A percentile compares a stretch with the other conserved stretches of the same genome.
Evolutionary conservation across 495 filamentous ascomycete species (phyloP).

Genomic region (Staphylotrichum tortipilum): DNA sequence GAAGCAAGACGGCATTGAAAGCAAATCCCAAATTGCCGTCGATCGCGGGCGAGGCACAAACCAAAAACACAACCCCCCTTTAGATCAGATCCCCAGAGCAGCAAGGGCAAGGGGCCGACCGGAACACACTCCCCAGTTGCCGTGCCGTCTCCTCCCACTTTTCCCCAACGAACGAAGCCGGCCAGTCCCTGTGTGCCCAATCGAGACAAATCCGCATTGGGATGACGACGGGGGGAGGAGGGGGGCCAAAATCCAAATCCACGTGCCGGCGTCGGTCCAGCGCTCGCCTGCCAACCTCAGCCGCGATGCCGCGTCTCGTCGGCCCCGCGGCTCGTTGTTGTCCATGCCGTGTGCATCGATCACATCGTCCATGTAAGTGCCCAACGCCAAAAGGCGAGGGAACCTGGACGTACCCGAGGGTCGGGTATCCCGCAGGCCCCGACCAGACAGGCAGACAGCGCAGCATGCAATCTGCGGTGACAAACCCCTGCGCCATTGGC

Average conservation of each 20-base stretch:
- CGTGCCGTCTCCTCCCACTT: constrained; percentile 7
- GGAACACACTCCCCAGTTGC: constrained; percentile 6
- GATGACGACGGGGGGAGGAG: too few species aligned
- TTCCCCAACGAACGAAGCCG: neutral
- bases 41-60: neutral
- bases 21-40: constrained; percentile 7
- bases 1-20: neutral
- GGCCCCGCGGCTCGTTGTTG: too few species aligned
- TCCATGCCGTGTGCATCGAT: too few species aligned
- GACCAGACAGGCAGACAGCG: too few species aligned
- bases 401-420: too few species aligned
- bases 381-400: too few species aligned
- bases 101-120: constrained; percentile 1
- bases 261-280: too few species aligned
- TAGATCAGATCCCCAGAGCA: neutral
- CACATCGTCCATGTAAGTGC: too few species aligned
- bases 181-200: neutral
- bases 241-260: too few species aligned
- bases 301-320: neutral
- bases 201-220: neutral
- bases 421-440: neutral
- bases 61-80: neutral
- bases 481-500: neutral
- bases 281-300: neutral
- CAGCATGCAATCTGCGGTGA: neutral